Evolutionary conservation across 1,284 basidiomycete genomes (phyloP).

Genomic region (Apiotrichum veenhuisii): DNA sequence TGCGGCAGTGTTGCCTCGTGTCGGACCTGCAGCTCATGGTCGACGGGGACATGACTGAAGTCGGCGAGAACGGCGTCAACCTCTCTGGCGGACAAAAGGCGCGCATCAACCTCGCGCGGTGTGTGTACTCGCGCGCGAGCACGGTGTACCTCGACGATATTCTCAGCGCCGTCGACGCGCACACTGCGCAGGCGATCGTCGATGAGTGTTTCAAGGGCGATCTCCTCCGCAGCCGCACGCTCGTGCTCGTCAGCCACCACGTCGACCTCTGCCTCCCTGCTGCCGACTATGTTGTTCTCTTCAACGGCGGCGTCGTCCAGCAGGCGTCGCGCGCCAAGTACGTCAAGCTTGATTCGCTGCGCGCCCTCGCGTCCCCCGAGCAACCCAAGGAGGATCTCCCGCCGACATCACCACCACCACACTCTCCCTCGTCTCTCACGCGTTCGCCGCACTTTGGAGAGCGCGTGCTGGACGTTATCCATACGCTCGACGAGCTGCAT

Average conservation of each 20-base stretch:
- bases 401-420: neutral
- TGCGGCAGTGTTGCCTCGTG: conserved; percentile 39
- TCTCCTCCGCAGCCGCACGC: conserved; percentile 60
- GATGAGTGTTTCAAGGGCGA: conserved; percentile 49
- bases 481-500: neutral
- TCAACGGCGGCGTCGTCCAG: conserved; percentile 52
- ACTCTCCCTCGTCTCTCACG: too few relatives aligned
- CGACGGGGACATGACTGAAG: conserved; percentile 60
- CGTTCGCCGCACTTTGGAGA: neutral
- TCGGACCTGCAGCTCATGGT: conserved; percentile 43
- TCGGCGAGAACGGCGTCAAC: conserved; percentile 76
- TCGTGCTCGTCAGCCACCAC: conserved; percentile 74
- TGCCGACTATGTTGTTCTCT: conserved; percentile 54
- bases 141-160: conserved; percentile 56
- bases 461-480: neutral
- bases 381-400: conserved; percentile 4
- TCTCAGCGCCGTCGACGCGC: conserved; percentile 48
- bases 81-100: conserved; percentile 58
- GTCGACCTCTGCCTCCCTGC: conserved; percentile 53
- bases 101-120: conserved; percentile 73
- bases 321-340: conserved; percentile 30
- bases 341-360: conserved; percentile 12
- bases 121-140: conserved; percentile 69
- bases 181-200: conserved; percentile 44
- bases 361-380: conserved; percentile 11